phyloP scores from a whole-genome alignment of 768 basidiomycete species.

The Cystobasidium tubakii region DNA sequence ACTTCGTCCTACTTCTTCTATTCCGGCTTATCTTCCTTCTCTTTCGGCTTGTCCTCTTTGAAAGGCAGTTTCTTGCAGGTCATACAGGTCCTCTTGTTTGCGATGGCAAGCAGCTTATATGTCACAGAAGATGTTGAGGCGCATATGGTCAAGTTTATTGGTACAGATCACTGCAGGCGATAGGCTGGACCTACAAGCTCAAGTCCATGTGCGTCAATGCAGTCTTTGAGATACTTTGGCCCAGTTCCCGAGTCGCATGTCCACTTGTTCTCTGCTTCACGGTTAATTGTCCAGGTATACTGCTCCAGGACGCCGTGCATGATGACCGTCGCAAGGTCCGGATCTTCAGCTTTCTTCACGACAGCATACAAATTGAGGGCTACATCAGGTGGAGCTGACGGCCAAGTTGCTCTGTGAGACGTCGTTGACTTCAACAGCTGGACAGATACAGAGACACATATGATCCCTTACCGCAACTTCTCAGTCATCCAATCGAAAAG shows the following conservation, averaged over 20 bases:
- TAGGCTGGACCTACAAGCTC: not conserved
- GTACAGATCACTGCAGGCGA: too few species aligned
- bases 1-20: not conserved
- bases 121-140: too few species aligned
- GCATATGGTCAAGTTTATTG: too few species aligned
- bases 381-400: not conserved
- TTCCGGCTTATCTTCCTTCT: not conserved
- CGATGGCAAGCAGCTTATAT: not conserved
- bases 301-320: not conserved
- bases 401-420: not conserved
- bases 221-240: not conserved
- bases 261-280: conserved; percentile 16
- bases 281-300: not conserved
- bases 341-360: not conserved
- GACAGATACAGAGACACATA: not conserved
- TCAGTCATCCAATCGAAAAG: conserved; percentile 12
- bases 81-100: not conserved
- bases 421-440: not conserved
- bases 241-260: not conserved
- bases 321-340: not conserved
- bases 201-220: not conserved
- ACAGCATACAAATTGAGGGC: not conserved
- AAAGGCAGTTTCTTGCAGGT: not conserved
- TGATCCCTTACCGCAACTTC: not conserved
- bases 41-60: conserved; percentile 2